phyloP scores from a whole-genome alignment of 306 rosid species.

The cucumber (Cucumis sativus) region DNA sequence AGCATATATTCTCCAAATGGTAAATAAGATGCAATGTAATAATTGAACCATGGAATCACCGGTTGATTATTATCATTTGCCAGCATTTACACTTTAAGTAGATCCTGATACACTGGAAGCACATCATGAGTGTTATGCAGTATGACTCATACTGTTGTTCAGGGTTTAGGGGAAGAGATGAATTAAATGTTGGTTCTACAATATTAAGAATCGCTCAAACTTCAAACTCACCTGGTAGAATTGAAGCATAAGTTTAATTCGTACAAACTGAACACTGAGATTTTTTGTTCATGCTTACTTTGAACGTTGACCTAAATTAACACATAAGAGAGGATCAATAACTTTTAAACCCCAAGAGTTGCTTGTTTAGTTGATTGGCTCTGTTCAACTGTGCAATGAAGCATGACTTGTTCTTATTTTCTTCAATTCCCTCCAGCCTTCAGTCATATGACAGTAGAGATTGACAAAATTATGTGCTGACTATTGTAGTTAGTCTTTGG shows the following conservation, averaged over 20 bases:
- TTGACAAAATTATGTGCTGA: neutral
- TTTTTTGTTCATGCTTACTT: neutral
- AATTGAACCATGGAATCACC: neutral
- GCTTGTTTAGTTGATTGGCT: neutral
- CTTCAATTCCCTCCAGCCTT: neutral
- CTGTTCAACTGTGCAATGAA: neutral
- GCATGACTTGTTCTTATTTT: neutral
- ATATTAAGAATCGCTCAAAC: neutral
- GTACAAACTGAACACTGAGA: neutral
- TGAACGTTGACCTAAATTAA: neutral
- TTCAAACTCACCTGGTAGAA: neutral
- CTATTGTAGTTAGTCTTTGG: no score
- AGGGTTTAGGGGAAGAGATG: neutral
- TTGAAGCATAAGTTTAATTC: neutral
- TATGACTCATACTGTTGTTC: neutral
- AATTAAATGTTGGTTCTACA: neutral
- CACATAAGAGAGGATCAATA: neutral
- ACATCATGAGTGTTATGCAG: neutral
- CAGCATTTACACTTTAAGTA: neutral
- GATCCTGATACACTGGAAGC: neutral
- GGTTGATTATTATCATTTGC: neutral
- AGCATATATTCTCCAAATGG: constrained; percentile 99
- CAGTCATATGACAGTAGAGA: neutral
- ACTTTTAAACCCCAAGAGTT: neutral
- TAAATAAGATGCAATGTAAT: constrained; percentile 21